Percentiles rank a stretch among this genome's conserved stretches.
Conservation (phyloP, 2,329 filamentous ascomycete species). For the Trichoderma sp. region DNA sequence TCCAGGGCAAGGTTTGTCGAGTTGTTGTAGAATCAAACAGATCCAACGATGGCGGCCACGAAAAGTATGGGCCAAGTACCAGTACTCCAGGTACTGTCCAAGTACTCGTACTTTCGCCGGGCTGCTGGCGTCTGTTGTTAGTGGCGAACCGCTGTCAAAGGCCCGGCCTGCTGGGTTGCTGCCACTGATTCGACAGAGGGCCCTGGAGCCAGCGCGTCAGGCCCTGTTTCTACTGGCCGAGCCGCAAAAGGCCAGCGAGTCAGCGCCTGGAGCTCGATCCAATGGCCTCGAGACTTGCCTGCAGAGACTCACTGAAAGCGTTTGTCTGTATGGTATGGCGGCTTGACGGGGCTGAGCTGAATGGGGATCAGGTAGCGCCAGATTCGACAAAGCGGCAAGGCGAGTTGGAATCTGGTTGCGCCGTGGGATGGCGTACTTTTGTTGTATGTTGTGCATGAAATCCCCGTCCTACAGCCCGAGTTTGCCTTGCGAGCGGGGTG, state of each 20-base stretch:
- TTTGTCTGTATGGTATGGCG: background rate
- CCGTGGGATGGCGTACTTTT: background rate
- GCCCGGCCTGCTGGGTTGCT: conserved; percentile 7
- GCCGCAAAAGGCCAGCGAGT: conserved; percentile 35
- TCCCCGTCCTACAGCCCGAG: conserved; percentile 12
- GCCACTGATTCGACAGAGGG: background rate
- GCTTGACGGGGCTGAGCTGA: conserved; percentile 18
- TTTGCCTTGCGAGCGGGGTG: conserved; percentile 13
- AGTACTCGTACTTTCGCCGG: conserved; percentile 4
- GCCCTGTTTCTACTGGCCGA: conserved; percentile 41
- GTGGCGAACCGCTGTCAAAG: conserved; percentile 21
- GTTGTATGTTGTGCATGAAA: conserved; percentile 2
- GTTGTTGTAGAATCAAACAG: background rate
- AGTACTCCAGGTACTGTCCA: background rate
- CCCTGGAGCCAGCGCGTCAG: conserved; percentile 44
- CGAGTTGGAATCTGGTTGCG: conserved; percentile 5
- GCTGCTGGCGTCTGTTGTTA: conserved; percentile 7
- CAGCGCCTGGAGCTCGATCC: conserved; percentile 32
- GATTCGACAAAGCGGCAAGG: conserved; percentile 22
- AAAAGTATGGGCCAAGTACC: too few species aligned
- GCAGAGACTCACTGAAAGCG: background rate
- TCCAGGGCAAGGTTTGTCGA: background rate
- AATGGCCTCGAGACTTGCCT: conserved; percentile 1
- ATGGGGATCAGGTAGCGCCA: conserved; percentile 17
- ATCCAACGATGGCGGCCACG: too few species aligned